phyloP scores from a whole-genome alignment of 768 basidiomycete genomes.

The Xerocomus brunneocitrinus region DNA sequence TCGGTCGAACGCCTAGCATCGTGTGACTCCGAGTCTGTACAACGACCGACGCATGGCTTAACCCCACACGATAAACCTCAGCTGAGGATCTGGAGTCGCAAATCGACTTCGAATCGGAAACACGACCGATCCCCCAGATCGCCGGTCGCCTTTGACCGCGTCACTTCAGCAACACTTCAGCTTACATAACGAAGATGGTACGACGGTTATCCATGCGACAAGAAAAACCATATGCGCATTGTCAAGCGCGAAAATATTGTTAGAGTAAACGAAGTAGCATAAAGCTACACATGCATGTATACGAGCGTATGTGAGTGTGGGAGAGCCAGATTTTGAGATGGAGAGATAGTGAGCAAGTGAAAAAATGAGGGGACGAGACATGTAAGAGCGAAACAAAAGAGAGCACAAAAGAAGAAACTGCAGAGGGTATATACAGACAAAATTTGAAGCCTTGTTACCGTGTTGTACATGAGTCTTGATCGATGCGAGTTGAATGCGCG shows the following conservation, averaged over 20 bases:
- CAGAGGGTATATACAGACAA: conserved; percentile 18
- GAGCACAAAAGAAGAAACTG: background rate
- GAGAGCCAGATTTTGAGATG: conserved; percentile 6
- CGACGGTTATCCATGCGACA: too few relatives aligned
- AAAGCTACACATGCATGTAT: conserved; percentile 15
- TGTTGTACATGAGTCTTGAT: conserved; percentile 4
- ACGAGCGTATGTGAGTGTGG: conserved; percentile 3
- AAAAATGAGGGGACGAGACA: background rate
- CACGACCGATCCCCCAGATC: background rate
- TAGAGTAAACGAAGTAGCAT: background rate
- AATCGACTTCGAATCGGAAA: background rate
- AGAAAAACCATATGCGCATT: background rate
- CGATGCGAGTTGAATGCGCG: conserved; percentile 12
- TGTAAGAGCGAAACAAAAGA: background rate
- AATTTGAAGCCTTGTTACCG: conserved; percentile 2
- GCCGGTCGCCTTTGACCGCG: background rate
- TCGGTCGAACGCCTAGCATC: background rate
- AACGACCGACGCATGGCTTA: background rate
- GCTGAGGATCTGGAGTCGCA: background rate
- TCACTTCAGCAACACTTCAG: too few relatives aligned
- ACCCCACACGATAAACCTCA: background rate
- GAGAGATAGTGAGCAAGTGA: conserved; percentile 5
- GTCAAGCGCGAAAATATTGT: background rate
- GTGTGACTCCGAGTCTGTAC: background rate
- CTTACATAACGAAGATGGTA: background rate